A percentile compares a stretch with the other conserved stretches of the same genome.
These are phyloP conservation scores for Crinitomyces ghanaensis DNA, from an alignment of 805 yeast species.

Conservation along the genomic window DNA sequence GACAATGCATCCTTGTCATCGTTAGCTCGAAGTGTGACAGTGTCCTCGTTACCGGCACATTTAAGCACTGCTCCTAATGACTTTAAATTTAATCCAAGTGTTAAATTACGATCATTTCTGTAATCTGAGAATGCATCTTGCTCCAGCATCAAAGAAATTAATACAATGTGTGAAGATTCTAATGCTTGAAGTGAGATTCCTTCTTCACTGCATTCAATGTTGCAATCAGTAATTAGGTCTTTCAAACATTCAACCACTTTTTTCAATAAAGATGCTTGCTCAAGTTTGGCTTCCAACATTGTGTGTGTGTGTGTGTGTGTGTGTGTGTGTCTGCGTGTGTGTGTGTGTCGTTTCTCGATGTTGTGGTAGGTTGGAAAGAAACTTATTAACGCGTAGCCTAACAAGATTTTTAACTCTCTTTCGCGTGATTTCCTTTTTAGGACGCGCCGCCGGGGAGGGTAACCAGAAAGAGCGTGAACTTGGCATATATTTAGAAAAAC, in stretches of 20 bases:
- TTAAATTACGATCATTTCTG: conserved; percentile 90
- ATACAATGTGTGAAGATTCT: conserved; percentile 90
- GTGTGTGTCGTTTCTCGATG: too few species aligned
- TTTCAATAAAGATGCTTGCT: conserved; percentile 83
- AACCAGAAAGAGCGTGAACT: too few species aligned
- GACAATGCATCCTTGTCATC: conserved; percentile 71
- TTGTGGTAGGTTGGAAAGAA: too few species aligned
- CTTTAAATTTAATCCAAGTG: conserved; percentile 82
- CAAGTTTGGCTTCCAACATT: conserved; percentile 97
- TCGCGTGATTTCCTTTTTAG: too few species aligned
- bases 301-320: conserved; percentile 10
- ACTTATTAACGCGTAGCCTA: too few species aligned
- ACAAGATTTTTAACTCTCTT: too few species aligned
- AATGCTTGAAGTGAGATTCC: conserved; percentile 97
- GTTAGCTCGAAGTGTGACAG: conserved; percentile 79
- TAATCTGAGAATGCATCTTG: conserved; percentile 80
- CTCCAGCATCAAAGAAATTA: conserved; percentile 80
- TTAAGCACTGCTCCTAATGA: conserved; percentile 80
- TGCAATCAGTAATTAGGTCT: conserved; percentile 90
- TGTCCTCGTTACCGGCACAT: conserved; percentile 85
- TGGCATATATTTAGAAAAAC: too few species aligned
- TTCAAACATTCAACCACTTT: conserved; percentile 89
- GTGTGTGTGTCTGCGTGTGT: too few species aligned
- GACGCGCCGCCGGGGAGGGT: too few species aligned
- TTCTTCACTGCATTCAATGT: conserved; percentile 90